Base-by-base conservation (phyloP, 768 basidiomycete species). In the Fomitopsis serialis region DNA sequence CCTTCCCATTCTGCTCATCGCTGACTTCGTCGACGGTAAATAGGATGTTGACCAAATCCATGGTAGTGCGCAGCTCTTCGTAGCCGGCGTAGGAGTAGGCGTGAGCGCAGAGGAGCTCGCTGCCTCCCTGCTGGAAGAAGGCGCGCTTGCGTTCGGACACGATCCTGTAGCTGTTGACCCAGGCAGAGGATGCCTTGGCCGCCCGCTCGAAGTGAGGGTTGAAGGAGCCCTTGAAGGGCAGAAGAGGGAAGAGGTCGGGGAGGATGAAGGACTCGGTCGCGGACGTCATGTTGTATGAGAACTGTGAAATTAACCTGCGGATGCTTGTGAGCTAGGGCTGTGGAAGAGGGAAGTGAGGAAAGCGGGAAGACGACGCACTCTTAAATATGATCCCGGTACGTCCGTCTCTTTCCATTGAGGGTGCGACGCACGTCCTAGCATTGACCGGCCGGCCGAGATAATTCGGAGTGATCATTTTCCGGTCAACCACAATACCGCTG, bases 11-110 rank as follows among this genome's bases (percentile, higher is more conserved):
- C 42, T 57, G 56, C 25, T 54, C 55, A 40, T 60, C 58, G 45
- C 58, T 57, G 50, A 54, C 45, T 22, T 60, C 58, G 50, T 60
- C 58, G 34, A 60, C 29, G 19, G 52, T 44, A 25, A 60, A 52
- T 24, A 57, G 42, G n/a, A 60, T 37, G 53, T 54, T 54, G 35
- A 57, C 45, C 29, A 50, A 55, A 42, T 60, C 58, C 45, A 43
- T 52, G 53, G 48, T 42, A 15, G 58, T 48, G 19, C 53, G 52
- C 21, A 54, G 54, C 23, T n/a, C 43, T 22, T 60, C 56, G 45
- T 17, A 29, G 36, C 34, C 48, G 12, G 56, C 55, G 42, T 51
- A 52, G 2, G 53, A 42, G 35, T 57, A 60, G 35, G 42, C 48
- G 32, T 54, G 42, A 12, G 56, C 52, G 17, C 48, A 48, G 21